Conservation (phyloP, 768 basidiomycete species). For the Calvatia gigantea region DNA sequence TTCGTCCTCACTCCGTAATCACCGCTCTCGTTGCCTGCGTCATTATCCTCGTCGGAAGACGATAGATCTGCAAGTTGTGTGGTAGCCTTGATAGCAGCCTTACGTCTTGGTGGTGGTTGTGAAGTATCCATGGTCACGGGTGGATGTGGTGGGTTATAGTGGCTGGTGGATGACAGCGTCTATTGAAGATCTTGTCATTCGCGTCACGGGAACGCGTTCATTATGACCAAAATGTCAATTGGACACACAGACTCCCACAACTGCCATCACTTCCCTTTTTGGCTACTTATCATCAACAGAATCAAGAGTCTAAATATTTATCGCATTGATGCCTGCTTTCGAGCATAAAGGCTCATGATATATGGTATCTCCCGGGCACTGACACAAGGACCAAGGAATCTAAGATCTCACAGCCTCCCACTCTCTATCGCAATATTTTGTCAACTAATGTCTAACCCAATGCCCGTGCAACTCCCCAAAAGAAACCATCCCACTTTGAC, state of each 20-base stretch:
- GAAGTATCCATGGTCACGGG: not conserved
- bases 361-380: too few relatives aligned
- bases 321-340: too few relatives aligned
- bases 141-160: not conserved
- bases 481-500: not conserved
- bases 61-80: slow-evolving; percentile 4
- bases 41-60: not conserved
- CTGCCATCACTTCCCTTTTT: not conserved
- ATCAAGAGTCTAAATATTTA: too few relatives aligned
- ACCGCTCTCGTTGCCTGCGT: not conserved
- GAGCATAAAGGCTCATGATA: too few relatives aligned
- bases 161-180: not conserved
- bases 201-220: slow-evolving; percentile 8
- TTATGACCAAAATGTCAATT: not conserved
- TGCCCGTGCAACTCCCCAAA: not conserved
- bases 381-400: too few relatives aligned
- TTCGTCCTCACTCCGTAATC: not conserved
- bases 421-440: not conserved
- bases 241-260: not conserved
- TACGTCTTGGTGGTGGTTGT: slow-evolving; percentile 3
- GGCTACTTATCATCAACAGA: too few relatives aligned
- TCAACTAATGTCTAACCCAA: not conserved
- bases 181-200: not conserved
- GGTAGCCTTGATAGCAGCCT: slow-evolving; percentile 6
- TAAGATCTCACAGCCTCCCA: not conserved